Percentiles rank a stretch among this genome's conserved stretches.
Evolutionary conservation across 306 rosid species (phyloP).

Genomic region (Cucumis hystrix): DNA sequence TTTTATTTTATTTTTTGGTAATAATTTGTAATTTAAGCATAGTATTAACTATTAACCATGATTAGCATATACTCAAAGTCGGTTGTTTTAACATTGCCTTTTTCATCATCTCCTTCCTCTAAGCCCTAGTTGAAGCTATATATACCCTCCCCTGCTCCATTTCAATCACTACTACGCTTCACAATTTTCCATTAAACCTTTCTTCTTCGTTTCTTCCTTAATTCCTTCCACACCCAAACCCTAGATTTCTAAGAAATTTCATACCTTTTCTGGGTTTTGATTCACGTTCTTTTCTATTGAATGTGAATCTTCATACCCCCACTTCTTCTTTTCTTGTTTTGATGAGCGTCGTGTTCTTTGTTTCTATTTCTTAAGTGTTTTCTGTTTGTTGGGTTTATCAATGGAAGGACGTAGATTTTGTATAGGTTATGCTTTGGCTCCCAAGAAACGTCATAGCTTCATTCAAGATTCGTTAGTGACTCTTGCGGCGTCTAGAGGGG

Average conservation of each 20-base stretch:
- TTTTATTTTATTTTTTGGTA: no score
- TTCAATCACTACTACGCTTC: background rate
- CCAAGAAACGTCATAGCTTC: conserved; percentile 82
- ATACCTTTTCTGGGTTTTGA: background rate
- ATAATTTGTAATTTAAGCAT: no score
- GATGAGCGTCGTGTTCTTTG: conserved; percentile 18
- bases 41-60: no score
- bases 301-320: background rate
- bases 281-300: background rate
- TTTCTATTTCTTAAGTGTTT: background rate
- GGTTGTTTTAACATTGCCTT: background rate
- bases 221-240: background rate
- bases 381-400: background rate
- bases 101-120: background rate
- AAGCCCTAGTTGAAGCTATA: conserved; percentile 5
- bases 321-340: background rate
- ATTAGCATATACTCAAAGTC: background rate
- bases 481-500: conserved; percentile 50
- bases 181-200: background rate
- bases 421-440: conserved; percentile 70
- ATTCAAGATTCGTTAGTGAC: conserved; percentile 49
- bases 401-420: conserved; percentile 60
- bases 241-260: background rate
- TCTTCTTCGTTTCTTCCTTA: background rate
- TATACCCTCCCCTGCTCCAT: background rate